Percentiles rank a stretch among this genome's conserved stretches.
Evolutionary conservation across 352 stramenopile species (phyloP).

Genomic region (Plasmopara halstedii): DNA sequence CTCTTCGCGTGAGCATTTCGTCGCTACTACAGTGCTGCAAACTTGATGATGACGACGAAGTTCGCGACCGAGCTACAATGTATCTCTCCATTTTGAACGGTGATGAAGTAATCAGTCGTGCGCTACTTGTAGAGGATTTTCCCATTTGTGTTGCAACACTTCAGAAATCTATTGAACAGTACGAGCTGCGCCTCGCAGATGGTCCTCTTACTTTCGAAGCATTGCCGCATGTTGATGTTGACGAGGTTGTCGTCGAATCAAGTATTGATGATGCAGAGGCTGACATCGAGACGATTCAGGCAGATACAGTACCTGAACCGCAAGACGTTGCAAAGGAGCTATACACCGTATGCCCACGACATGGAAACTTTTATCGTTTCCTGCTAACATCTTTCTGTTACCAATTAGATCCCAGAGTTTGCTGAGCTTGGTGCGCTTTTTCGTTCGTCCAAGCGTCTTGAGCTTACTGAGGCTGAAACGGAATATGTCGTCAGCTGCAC

Average conservation of each 20-base stretch:
- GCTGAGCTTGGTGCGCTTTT: slow-evolving; percentile 91
- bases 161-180: slow-evolving; percentile 85
- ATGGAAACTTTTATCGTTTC: not conserved
- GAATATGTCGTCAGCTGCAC: slow-evolving; percentile 96
- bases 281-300: slow-evolving; percentile 19
- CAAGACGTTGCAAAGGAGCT: slow-evolving; percentile 87
- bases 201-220: slow-evolving; percentile 76
- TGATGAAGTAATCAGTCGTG: slow-evolving; percentile 41
- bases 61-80: slow-evolving; percentile 88
- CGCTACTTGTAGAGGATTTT: slow-evolving; percentile 68
- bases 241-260: slow-evolving; percentile 32
- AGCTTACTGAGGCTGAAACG: slow-evolving; percentile 95
- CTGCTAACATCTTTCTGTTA: slow-evolving; percentile 1
- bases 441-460: slow-evolving; percentile 83
- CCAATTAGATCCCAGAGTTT: slow-evolving; percentile 89
- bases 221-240: slow-evolving; percentile 77
- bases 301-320: slow-evolving; percentile 31
- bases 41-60: slow-evolving; percentile 97
- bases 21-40: slow-evolving; percentile 93
- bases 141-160: slow-evolving; percentile 63
- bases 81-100: slow-evolving; percentile 75
- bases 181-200: slow-evolving; percentile 63
- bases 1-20: slow-evolving; percentile 90
- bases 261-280: slow-evolving; percentile 29
- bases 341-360: slow-evolving; percentile 74